A percentile compares a stretch with the other conserved stretches of the same genome.
phyloP scores from a whole-genome alignment of 495 filamentous ascomycete genomes.

The Penicillium verhagenii region DNA sequence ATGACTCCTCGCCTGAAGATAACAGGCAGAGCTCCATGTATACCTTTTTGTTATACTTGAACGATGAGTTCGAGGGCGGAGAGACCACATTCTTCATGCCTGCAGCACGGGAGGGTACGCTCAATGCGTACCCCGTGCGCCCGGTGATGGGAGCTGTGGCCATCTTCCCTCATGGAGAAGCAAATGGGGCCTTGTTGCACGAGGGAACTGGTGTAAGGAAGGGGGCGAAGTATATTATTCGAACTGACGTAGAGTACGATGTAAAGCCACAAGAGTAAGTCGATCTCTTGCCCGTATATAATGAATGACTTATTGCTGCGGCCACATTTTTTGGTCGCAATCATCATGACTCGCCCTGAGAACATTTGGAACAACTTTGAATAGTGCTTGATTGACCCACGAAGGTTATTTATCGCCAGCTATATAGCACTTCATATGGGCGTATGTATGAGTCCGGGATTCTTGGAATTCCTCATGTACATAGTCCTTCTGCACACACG shows the following conservation, averaged over 20 bases:
- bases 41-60: conserved; percentile 40
- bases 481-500: too few relatives aligned
- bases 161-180: conserved; percentile 39
- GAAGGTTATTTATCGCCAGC: too few relatives aligned
- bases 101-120: conserved; percentile 31
- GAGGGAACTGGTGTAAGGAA: conserved; percentile 39
- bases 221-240: conserved; percentile 42
- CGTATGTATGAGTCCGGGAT: too few relatives aligned
- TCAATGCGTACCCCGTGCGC: conserved; percentile 39
- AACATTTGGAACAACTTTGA: too few relatives aligned
- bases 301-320: neutral
- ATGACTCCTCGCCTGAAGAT: conserved; percentile 36
- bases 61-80: conserved; percentile 42
- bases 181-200: conserved; percentile 39
- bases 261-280: conserved; percentile 14
- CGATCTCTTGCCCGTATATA: neutral
- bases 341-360: too few relatives aligned
- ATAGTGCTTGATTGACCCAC: too few relatives aligned
- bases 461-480: too few relatives aligned
- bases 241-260: conserved; percentile 42
- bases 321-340: neutral
- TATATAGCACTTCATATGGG: too few relatives aligned
- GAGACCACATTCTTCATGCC: conserved; percentile 43
- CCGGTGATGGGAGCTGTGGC: conserved; percentile 44
- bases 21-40: conserved; percentile 42